Evolutionary conservation across 2,329 filamentous ascomycete species (phyloP).

Genomic region (Cadophora malorum): DNA sequence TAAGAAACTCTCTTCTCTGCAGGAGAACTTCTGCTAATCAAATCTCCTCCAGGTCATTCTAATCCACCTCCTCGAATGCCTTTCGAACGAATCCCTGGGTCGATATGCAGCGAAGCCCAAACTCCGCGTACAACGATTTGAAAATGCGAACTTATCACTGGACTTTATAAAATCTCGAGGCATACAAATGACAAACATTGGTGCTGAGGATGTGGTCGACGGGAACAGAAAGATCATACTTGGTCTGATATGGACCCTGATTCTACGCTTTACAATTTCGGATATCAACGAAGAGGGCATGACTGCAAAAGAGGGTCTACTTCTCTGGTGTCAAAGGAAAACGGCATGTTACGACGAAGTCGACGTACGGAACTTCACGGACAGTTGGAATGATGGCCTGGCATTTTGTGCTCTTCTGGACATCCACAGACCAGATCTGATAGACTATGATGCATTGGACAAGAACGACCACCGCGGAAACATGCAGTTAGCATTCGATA

Average conservation of each 20-base stretch:
- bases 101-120: constrained; percentile 97
- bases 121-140: constrained; percentile 93
- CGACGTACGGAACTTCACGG: constrained; percentile 91
- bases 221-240: constrained; percentile 98
- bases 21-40: constrained; percentile 32
- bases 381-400: constrained; percentile 96
- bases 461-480: constrained; percentile 94
- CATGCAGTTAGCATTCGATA: constrained; percentile 97
- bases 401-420: constrained; percentile 96
- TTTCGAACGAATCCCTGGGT: constrained; percentile 92
- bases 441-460: constrained; percentile 94
- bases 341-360: constrained; percentile 98
- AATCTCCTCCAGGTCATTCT: constrained; percentile 73
- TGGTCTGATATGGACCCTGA: constrained; percentile 96
- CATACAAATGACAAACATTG: constrained; percentile 98
- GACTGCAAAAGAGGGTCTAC: constrained; percentile 93
- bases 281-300: constrained; percentile 98
- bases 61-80: constrained; percentile 95
- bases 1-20: constrained; percentile 55
- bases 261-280: constrained; percentile 96
- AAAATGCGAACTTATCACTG: constrained; percentile 95
- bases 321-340: constrained; percentile 98
- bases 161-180: constrained; percentile 90
- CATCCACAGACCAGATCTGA: constrained; percentile 95
- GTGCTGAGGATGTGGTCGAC: constrained; percentile 97